These are phyloP conservation scores for Theobroma grandiflorum DNA, from an alignment of 441 rosid species.

Conservation along the genomic window DNA sequence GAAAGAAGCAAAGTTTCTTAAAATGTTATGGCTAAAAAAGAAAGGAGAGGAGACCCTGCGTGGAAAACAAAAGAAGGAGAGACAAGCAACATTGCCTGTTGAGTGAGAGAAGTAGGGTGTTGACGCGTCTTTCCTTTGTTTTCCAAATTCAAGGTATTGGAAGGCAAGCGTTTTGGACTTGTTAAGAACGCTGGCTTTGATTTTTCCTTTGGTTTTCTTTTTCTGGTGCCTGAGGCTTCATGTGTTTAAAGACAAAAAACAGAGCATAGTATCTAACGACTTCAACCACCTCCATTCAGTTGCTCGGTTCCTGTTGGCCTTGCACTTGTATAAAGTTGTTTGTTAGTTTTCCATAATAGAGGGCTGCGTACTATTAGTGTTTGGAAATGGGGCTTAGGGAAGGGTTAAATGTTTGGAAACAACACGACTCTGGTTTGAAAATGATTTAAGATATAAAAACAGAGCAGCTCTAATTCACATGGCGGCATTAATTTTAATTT, in stretches of 20 bases:
- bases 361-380: too few relatives aligned
- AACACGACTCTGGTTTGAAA: too few relatives aligned
- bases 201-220: too few relatives aligned
- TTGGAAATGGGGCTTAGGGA: too few relatives aligned
- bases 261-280: background rate
- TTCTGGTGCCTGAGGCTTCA: background rate
- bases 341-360: too few relatives aligned
- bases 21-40: background rate
- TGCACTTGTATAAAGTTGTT: background rate
- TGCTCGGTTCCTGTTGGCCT: background rate
- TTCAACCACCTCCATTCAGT: background rate
- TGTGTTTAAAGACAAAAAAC: background rate
- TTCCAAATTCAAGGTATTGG: background rate
- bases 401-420: too few relatives aligned
- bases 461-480: too few relatives aligned
- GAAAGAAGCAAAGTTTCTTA: too few relatives aligned
- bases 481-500: too few relatives aligned
- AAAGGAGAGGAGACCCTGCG: background rate
- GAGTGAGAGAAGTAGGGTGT: background rate
- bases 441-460: too few relatives aligned
- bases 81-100: background rate
- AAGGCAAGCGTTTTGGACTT: background rate
- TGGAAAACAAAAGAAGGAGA: constrained; percentile 11
- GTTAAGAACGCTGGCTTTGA: background rate
- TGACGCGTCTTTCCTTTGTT: constrained; percentile 14